Evolutionary conservation across 2,329 filamentous ascomycete species (phyloP).

Genomic region (Xylariaceae sp.): DNA sequence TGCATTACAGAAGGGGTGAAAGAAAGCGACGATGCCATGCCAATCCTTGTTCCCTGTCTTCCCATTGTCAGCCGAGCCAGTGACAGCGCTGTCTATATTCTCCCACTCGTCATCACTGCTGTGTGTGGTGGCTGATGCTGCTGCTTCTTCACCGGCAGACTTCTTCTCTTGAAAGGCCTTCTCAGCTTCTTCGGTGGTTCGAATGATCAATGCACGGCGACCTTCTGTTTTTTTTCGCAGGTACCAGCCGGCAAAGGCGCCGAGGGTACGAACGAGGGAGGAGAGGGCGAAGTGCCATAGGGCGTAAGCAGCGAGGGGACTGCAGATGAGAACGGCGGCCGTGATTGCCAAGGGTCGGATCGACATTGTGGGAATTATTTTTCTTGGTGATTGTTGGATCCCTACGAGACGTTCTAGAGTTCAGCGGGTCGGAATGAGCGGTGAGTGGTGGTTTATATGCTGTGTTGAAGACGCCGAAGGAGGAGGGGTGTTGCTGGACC

Average conservation of each 20-base stretch:
- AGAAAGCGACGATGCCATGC: slow-evolving; percentile 88
- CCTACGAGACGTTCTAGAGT: too few species aligned
- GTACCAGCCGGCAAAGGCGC: slow-evolving; percentile 53
- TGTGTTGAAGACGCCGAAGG: too few species aligned
- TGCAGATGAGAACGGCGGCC: slow-evolving; percentile 24
- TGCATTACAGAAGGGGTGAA: slow-evolving; percentile 97
- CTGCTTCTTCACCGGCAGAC: slow-evolving; percentile 11
- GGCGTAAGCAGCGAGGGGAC: slow-evolving; percentile 26
- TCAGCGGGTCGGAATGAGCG: too few species aligned
- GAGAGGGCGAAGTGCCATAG: slow-evolving; percentile 31
- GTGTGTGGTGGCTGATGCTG: slow-evolving; percentile 29
- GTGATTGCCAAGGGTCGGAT: slow-evolving; percentile 22
- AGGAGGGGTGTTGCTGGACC: too few species aligned
- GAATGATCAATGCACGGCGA: slow-evolving; percentile 54
- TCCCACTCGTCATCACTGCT: slow-evolving; percentile 66
- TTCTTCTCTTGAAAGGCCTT: slow-evolving; percentile 31
- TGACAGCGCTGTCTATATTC: slow-evolving; percentile 53
- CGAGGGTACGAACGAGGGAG: slow-evolving; percentile 36
- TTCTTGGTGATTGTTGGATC: too few species aligned
- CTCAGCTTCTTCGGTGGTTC: slow-evolving; percentile 45
- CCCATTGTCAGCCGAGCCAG: slow-evolving; percentile 34
- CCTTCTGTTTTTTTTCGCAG: slow-evolving; percentile 61
- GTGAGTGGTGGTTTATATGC: too few species aligned
- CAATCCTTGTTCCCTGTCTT: slow-evolving; percentile 56
- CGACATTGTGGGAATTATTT: slow-evolving; percentile 28